Conservation (phyloP, 441 rosid genomes). For the Pelargonium fulgidum region DNA sequence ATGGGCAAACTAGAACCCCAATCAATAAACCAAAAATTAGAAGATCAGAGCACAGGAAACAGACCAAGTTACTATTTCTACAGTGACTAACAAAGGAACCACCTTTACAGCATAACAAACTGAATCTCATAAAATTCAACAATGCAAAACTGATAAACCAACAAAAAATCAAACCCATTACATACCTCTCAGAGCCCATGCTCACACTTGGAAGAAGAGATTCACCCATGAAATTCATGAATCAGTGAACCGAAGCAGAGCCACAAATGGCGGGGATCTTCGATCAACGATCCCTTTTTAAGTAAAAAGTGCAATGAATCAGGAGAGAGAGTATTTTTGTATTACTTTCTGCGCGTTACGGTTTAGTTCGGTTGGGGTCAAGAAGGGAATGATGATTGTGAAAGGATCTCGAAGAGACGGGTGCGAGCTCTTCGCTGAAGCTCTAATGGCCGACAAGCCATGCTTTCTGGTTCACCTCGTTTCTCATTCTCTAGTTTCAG, state of each 20-base stretch:
- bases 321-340: background rate
- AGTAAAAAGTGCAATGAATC: constrained; percentile 25
- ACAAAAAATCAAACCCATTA: background rate
- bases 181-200: background rate
- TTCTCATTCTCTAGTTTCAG: constrained; percentile 13
- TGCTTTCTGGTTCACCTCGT: constrained; percentile 39
- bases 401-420: constrained; percentile 21
- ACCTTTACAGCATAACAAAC: background rate
- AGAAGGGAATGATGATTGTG: constrained; percentile 17
- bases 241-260: constrained; percentile 17
- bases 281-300: constrained; percentile 14
- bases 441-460: constrained; percentile 86
- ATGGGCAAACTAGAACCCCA: background rate
- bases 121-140: background rate
- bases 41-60: constrained; percentile 21
- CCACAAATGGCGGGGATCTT: constrained; percentile 25
- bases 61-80: constrained; percentile 26
- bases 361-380: constrained; percentile 22
- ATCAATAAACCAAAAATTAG: background rate
- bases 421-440: constrained; percentile 34
- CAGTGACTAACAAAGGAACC: constrained; percentile 1
- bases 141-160: background rate
- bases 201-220: background rate
- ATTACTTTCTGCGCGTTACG: background rate
- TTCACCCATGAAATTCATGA: constrained; percentile 18